Percentiles rank a stretch among this genome's conserved stretches.
Conservation (phyloP, 257 asterid genomes). For the Ehretia macrophylla region DNA sequence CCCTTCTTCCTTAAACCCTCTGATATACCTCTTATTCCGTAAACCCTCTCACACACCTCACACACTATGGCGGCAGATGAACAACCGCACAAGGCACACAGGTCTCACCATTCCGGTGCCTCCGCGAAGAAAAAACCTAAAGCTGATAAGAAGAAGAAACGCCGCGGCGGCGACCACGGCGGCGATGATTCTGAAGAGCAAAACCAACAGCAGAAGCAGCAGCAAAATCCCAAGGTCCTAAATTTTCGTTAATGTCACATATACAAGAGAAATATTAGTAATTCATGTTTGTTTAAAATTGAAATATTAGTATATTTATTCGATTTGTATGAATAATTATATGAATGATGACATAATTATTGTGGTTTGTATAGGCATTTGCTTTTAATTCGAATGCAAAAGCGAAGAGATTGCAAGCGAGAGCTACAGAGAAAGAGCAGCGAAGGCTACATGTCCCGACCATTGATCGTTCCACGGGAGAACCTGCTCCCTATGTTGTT, state of each 20-base stretch:
- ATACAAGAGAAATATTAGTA: no score
- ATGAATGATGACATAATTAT: neutral
- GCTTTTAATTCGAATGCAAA: slow-evolving; percentile 70
- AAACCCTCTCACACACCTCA: no score
- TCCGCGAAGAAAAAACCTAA: slow-evolving; percentile 70
- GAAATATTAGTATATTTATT: neutral
- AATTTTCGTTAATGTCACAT: neutral
- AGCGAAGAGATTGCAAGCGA: slow-evolving; percentile 76
- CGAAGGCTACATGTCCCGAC: slow-evolving; percentile 83
- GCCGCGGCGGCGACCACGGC: slow-evolving; percentile 5
- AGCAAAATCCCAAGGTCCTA: slow-evolving; percentile 35
- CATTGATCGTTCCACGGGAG: slow-evolving; percentile 69
- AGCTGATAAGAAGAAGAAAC: slow-evolving; percentile 31
- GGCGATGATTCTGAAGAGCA: slow-evolving; percentile 37
- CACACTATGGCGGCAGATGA: slow-evolving; percentile 25
- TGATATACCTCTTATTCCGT: no score
- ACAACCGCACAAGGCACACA: slow-evolving; percentile 72
- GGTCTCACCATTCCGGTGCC: slow-evolving; percentile 67
- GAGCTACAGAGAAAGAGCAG: slow-evolving; percentile 92
- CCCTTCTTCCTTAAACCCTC: no score
- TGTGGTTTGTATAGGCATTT: slow-evolving; percentile 54
- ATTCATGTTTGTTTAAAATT: no score
- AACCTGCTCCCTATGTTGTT: slow-evolving; percentile 89
- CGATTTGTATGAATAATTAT: neutral
- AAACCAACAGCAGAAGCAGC: slow-evolving; percentile 49